phyloP scores from a whole-genome alignment of 2,329 filamentous ascomycete genomes.

The Fusarium chlamydosporum region DNA sequence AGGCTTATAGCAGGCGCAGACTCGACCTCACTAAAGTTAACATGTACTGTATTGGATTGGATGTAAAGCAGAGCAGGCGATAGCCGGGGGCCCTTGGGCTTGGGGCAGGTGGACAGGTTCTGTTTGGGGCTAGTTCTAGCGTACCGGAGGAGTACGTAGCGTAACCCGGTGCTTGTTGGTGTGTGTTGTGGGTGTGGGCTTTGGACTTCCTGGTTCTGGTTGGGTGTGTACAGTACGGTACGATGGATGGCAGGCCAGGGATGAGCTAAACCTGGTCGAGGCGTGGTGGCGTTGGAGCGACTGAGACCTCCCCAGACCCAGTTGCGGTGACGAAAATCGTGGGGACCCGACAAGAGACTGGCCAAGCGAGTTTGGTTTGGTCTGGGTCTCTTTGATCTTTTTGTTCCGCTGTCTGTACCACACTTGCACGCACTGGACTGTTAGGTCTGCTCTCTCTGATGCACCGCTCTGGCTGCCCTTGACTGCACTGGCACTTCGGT shows the following conservation, averaged over 20 bases:
- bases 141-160: conserved; percentile 42
- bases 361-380: conserved; percentile 21
- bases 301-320: conserved; percentile 41
- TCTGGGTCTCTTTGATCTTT: conserved; percentile 7
- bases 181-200: conserved; percentile 35
- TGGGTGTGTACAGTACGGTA: conserved; percentile 27
- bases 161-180: conserved; percentile 26
- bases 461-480: too few species aligned
- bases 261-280: conserved; percentile 47
- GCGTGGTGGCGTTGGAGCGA: conserved; percentile 49
- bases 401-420: conserved; percentile 10
- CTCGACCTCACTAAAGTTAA: conserved; percentile 25
- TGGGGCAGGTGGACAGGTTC: conserved; percentile 47
- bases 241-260: conserved; percentile 38
- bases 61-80: conserved; percentile 34
- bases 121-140: conserved; percentile 49
- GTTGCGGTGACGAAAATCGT: conserved; percentile 52
- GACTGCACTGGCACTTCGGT: conserved; percentile 40
- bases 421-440: not conserved
- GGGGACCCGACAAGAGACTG: conserved; percentile 30
- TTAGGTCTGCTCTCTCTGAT: too few species aligned
- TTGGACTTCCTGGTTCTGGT: conserved; percentile 11
- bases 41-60: conserved; percentile 9
- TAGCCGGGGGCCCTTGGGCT: conserved; percentile 35
- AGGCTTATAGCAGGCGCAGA: conserved; percentile 48